Evolutionary conservation across 495 filamentous ascomycete species (phyloP).

Genomic region (Hypomontagnella monticulosa): DNA sequence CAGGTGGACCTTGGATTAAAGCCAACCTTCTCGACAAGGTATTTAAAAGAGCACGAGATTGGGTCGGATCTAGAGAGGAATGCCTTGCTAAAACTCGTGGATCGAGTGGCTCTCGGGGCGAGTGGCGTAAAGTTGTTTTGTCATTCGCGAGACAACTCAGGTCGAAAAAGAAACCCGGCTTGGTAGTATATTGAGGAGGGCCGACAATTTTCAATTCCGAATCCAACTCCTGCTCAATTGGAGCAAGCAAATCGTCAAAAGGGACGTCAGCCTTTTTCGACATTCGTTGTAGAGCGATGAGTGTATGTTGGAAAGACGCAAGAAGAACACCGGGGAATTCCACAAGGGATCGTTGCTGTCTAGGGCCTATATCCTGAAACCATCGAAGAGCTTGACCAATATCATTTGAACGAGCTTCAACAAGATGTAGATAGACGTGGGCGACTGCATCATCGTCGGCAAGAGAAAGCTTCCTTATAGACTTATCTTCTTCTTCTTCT

Average conservation of each 20-base stretch:
- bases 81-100: constrained; percentile 49
- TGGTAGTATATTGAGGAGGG: constrained; percentile 64
- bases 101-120: constrained; percentile 53
- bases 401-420: constrained; percentile 43
- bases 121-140: constrained; percentile 44
- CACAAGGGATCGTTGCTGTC: constrained; percentile 57
- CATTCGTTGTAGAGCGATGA: constrained; percentile 72
- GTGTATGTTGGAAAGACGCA: constrained; percentile 70
- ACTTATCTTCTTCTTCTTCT: constrained; percentile 4
- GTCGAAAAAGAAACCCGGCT: constrained; percentile 62
- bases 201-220: constrained; percentile 43
- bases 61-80: constrained; percentile 66
- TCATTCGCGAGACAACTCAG: constrained; percentile 59
- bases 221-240: constrained; percentile 34
- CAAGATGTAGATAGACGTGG: constrained; percentile 43
- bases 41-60: constrained; percentile 65
- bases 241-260: constrained; percentile 67
- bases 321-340: constrained; percentile 78
- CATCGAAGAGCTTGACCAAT: constrained; percentile 44
- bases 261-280: constrained; percentile 61
- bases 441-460: constrained; percentile 40
- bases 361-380: constrained; percentile 34
- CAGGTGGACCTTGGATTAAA: constrained; percentile 83
- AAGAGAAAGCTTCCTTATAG: constrained; percentile 26
- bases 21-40: constrained; percentile 66